Evolutionary conservation across 148 eudicot species (phyloP).

Genomic region (Camellia granthamiana): DNA sequence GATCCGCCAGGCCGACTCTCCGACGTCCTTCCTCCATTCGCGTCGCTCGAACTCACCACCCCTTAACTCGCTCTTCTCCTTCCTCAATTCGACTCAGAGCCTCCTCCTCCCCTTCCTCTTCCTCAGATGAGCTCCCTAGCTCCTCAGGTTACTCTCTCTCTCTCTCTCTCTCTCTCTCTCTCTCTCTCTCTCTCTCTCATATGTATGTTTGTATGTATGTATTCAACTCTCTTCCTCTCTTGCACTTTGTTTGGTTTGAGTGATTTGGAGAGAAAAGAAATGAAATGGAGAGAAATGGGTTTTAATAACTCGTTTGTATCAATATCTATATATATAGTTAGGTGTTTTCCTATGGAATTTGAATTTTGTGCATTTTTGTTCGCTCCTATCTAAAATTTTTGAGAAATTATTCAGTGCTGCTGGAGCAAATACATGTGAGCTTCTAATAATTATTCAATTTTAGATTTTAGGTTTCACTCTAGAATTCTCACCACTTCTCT

Average conservation of each 20-base stretch:
- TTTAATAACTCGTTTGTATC: not conserved
- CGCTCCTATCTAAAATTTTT: not conserved
- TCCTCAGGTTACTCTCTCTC: slow-evolving; percentile 25
- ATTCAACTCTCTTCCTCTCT: not conserved
- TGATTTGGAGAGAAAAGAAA: too few species aligned
- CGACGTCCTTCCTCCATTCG: slow-evolving; percentile 18
- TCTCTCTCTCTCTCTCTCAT: not conserved
- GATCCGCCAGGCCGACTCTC: slow-evolving; percentile 29
- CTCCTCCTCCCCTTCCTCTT: slow-evolving; percentile 10
- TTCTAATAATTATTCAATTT: too few species aligned
- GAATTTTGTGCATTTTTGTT: not conserved
- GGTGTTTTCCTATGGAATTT: not conserved
- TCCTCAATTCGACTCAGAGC: slow-evolving; percentile 28
- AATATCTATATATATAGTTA: not conserved
- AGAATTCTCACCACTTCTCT: not conserved
- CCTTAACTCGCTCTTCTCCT: slow-evolving; percentile 6
- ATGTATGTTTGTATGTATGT: not conserved
- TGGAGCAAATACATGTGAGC: too few species aligned
- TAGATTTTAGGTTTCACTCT: not conserved
- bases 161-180: not conserved
- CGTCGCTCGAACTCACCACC: slow-evolving; percentile 6
- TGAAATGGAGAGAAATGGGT: too few species aligned
- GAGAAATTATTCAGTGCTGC: too few species aligned
- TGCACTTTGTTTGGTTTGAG: too few species aligned
- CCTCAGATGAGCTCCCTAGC: slow-evolving; percentile 29